Conservation (phyloP, 176 grass and related monocot species). For the Carex cristatella region DNA sequence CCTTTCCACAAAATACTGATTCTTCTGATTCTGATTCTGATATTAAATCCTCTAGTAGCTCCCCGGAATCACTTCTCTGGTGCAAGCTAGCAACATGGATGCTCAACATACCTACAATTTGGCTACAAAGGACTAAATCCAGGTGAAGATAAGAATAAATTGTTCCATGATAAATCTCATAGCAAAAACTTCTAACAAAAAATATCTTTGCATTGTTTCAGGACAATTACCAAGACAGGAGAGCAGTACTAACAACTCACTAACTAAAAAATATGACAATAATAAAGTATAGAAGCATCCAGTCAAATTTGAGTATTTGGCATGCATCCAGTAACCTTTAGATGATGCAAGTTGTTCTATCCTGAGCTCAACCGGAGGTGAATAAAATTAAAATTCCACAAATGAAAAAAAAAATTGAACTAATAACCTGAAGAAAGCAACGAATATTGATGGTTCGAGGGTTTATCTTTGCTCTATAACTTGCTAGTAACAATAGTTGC, state of each 20-base stretch:
- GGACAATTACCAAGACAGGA: neutral
- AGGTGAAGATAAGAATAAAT: neutral
- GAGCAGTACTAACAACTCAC: neutral
- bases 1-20: constrained; percentile 20
- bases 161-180: neutral
- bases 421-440: neutral
- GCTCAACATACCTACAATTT: constrained; percentile 39
- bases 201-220: neutral
- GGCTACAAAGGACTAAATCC: neutral
- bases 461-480: neutral
- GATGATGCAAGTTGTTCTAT: neutral
- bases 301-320: neutral
- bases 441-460: neutral
- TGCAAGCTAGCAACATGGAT: constrained; percentile 41
- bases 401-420: neutral
- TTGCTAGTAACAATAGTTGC: neutral
- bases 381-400: neutral
- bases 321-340: neutral
- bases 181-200: neutral
- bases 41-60: constrained; percentile 38
- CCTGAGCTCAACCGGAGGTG: neutral
- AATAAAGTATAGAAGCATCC: neutral
- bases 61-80: constrained; percentile 38
- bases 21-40: constrained; percentile 31
- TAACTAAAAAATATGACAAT: neutral